phyloP scores from a whole-genome alignment of 2,329 filamentous ascomycete genomes.

The Chrysoporthe austroafricana region DNA sequence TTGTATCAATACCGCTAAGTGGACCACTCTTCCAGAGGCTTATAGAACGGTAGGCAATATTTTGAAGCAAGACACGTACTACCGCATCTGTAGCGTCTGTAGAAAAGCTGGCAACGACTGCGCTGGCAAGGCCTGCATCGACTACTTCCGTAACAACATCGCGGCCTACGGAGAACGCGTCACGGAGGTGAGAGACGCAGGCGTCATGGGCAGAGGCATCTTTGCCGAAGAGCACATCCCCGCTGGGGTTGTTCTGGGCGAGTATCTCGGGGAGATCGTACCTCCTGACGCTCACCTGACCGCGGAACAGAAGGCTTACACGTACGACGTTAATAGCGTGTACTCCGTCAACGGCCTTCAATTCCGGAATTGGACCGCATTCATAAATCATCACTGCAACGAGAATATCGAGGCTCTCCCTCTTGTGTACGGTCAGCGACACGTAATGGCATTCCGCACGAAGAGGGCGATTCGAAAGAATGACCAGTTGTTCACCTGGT shows the following conservation, averaged over 20 bases:
- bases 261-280: slow-evolving; percentile 7
- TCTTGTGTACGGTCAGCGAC: too few relatives aligned
- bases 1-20: too few relatives aligned
- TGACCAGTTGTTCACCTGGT: too few relatives aligned
- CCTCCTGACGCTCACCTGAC: not conserved
- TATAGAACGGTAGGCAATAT: too few relatives aligned
- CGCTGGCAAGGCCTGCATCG: not conserved
- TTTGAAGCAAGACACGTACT: too few relatives aligned
- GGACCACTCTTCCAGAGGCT: too few relatives aligned
- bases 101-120: not conserved
- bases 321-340: too few relatives aligned
- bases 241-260: not conserved
- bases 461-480: too few relatives aligned
- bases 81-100: not conserved
- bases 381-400: slow-evolving; percentile 14
- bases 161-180: not conserved
- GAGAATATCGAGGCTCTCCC: not conserved
- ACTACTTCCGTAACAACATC: not conserved
- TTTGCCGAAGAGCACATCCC: not conserved
- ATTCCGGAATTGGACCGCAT: slow-evolving; percentile 6
- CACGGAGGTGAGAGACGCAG: not conserved
- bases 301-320: too few relatives aligned
- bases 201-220: not conserved
- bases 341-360: not conserved
- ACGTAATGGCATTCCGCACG: too few relatives aligned